Conservation (phyloP, 495 filamentous ascomycete genomes). For the Lasiosphaeris hirsuta region DNA sequence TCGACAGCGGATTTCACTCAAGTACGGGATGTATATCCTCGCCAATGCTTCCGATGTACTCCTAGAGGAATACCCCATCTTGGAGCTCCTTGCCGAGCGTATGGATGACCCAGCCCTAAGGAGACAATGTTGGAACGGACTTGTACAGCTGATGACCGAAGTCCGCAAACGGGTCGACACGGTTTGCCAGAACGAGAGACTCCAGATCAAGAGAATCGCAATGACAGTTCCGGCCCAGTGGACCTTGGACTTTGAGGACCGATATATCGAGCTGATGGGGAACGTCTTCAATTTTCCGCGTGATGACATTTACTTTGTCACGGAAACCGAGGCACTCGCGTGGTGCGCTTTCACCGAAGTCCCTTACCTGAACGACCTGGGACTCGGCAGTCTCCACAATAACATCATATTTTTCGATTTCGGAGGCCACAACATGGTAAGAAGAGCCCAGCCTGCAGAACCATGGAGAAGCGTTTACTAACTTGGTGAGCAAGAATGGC, state of each 20-base stretch:
- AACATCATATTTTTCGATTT: constrained; percentile 1
- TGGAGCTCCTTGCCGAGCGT: not conserved
- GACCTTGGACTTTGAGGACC: constrained; percentile 9
- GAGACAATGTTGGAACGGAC: not conserved
- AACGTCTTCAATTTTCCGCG: not conserved
- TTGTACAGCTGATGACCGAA: not conserved
- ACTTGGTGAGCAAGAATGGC: not conserved
- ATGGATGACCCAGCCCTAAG: not conserved
- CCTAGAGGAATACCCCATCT: not conserved
- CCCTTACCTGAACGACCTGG: too few species aligned
- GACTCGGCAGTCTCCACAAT: too few species aligned
- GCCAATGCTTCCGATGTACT: not conserved
- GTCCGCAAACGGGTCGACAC: not conserved
- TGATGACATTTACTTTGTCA: not conserved
- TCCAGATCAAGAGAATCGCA: not conserved
- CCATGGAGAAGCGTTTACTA: not conserved
- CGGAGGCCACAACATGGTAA: constrained; percentile 10
- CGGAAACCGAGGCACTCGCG: constrained; percentile 4
- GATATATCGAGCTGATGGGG: not conserved
- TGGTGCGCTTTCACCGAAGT: too few species aligned
- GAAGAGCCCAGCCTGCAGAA: too few species aligned
- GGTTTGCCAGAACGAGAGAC: not conserved
- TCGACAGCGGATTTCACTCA: not conserved
- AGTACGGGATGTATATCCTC: not conserved
- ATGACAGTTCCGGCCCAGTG: constrained; percentile 1